Base-by-base conservation (phyloP, 1,284 basidiomycete genomes). In the Cryptococcus deneoformans region DNA sequence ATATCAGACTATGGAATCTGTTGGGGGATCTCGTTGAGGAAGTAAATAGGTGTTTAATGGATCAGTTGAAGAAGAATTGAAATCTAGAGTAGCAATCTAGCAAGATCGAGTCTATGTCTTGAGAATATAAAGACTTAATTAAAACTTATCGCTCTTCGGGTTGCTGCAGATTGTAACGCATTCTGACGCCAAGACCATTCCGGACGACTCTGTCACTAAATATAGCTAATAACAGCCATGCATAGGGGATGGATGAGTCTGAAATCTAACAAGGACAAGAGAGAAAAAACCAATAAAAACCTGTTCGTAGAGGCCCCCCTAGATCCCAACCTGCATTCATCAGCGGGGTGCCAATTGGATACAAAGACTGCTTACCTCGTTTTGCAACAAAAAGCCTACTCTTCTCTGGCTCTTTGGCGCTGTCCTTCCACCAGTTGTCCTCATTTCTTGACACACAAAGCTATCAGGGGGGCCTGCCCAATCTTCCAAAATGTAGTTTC, bases 401-500 rank as follows among this genome's bases (percentile, higher is more conserved):
- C 92, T 79, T 63, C 92, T 80, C 73, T 95, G 92, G 24, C 88
- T 90, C 79, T 96, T 96, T 5, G 89, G 86, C 11, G 92, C 92
- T 57, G 89, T 87, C 56, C 92, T 81, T n/a, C 92, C 92, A 34
- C 91, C 90, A 0, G 89, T 91, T 79, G 87, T 87, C 69, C 89
- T 89, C 81, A 96, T 93, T 75, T 97, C 93, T 79, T 96, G 93
- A 73, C 93, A 97, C 5, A 96, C 92, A 79, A 95, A 97, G 62
- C 87, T 90, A 75, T 94, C 91, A 0, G 93, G 93, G 3, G 93
- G 91, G 35, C 90, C 89, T 58, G 90, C 87, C 92, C 92, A 96
- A 72, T 94, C 90, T 53, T 93, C 90, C 57, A 96, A 76, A 1
- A 89, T 82, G 74, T 95, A 94, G 72, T 88, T 90, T 52, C 85